Evolutionary conservation across 805 yeast genomes (phyloP).

Genomic region (Limtongia smithiae): DNA sequence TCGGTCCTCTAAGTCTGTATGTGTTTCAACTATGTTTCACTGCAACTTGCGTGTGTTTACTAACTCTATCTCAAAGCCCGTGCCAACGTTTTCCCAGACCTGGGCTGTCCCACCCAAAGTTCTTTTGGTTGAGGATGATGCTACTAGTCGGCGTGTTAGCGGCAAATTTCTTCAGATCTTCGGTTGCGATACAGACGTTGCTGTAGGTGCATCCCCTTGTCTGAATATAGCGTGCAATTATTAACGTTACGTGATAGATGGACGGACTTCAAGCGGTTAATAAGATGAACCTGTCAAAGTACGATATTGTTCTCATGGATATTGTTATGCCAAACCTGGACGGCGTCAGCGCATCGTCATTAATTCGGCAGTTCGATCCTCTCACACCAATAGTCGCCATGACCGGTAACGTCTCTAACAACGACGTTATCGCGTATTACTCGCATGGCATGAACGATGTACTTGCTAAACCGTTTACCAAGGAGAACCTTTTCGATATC

Average conservation of each 20-base stretch:
- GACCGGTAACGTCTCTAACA: slow-evolving; percentile 85
- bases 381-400: slow-evolving; percentile 88
- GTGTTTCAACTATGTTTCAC: too few species aligned
- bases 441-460: slow-evolving; percentile 71
- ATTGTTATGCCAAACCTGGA: slow-evolving; percentile 55
- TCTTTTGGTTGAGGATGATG: slow-evolving; percentile 55
- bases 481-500: slow-evolving; percentile 74
- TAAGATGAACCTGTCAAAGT: slow-evolving; percentile 63
- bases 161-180: slow-evolving; percentile 76
- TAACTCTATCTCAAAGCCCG: too few species aligned
- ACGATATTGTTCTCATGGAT: slow-evolving; percentile 56
- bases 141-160: slow-evolving; percentile 71
- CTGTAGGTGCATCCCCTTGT: too few species aligned
- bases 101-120: slow-evolving; percentile 46
- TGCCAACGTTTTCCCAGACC: slow-evolving; percentile 19
- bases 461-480: slow-evolving; percentile 89
- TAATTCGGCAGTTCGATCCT: slow-evolving; percentile 78
- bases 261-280: slow-evolving; percentile 89
- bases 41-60: too few species aligned
- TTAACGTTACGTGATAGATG: too few species aligned
- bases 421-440: slow-evolving; percentile 58
- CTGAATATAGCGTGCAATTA: too few species aligned
- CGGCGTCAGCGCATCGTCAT: slow-evolving; percentile 80
- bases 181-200: slow-evolving; percentile 91
- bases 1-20: slow-evolving; percentile 20